Evolutionary conservation across 139 green algal species (phyloP).

Genomic region (Desmodesmus armatus): DNA sequence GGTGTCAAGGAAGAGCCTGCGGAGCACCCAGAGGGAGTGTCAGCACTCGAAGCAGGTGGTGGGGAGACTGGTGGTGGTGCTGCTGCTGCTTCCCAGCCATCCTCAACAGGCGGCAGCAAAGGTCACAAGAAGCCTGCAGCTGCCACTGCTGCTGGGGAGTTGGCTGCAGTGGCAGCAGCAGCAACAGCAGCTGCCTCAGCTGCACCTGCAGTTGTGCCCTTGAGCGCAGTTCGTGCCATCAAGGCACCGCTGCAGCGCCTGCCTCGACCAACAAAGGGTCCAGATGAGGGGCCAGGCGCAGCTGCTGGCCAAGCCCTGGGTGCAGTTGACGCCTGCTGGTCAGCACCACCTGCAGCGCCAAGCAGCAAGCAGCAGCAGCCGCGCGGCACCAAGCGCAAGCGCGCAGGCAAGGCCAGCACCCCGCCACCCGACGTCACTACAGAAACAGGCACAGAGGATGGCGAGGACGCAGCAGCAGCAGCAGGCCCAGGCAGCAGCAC

Average conservation of each 20-base stretch:
- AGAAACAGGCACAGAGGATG: too few species aligned
- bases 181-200: neutral
- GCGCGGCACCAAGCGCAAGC: constrained; percentile 18
- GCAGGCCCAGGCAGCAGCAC: constrained; percentile 6
- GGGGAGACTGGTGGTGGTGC: too few species aligned
- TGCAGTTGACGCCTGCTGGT: neutral
- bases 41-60: too few species aligned
- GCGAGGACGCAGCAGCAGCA: constrained; percentile 4
- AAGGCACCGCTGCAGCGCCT: too few species aligned
- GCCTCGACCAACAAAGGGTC: too few species aligned
- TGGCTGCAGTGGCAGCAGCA: neutral
- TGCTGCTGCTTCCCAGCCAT: neutral
- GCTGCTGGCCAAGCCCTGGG: constrained; percentile 28
- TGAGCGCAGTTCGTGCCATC: too few species aligned
- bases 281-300: constrained; percentile 11
- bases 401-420: neutral
- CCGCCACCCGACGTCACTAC: too few species aligned
- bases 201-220: neutral
- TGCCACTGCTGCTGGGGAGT: neutral
- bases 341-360: neutral
- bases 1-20: neutral
- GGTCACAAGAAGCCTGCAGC: neutral
- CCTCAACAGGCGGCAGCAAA: neutral
- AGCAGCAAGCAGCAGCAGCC: constrained; percentile 42
- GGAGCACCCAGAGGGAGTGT: too few species aligned